Base-by-base conservation (phyloP, 169 alveolate species). In the Plasmodium gallinaceum region DNA sequence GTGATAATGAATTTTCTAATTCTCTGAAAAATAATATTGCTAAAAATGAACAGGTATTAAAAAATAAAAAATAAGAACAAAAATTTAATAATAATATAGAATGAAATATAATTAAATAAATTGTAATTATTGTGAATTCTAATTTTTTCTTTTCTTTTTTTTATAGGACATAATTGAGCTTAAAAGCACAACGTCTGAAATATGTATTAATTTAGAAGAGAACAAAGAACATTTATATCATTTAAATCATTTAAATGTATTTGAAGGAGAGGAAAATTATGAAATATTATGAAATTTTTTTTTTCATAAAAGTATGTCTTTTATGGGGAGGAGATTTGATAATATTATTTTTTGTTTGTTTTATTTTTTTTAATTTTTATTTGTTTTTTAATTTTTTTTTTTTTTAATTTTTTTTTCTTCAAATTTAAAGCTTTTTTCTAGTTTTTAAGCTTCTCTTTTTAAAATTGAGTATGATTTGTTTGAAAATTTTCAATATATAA, bases 171-270 rank as follows among this genome's bases (percentile, higher is more conserved):
- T 86, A 14, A 86, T 65, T 54, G 78, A 86, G 26, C 46, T 86
- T 65, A 86, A 86, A 62, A 74, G 86, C 26, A 72, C 92, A 16
- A 72, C 92, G 37, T 71, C 92, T 18, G 92, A 86, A 22, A 86
- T 86, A 60, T 60, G 92, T 39, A 70, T 61, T 4, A 86, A 86
- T 20, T 22, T 86, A 18, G 92, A 86, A 22, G 92, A 86, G 26
- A 86, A 86, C 22, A 70, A 72, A 39, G 92, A 86, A n/a, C 71
- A 48, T 16, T 22, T 86, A 20, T 86, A 86, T 43, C 86, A 72
- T 7, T 73, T 86, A 12, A 70, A 86, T 43, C 86, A 72, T 14
- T 73, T 86, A 12, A 86, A 52, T 45, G 88, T 68, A 22, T 83
- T 83, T 69, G 91, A 83, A 61, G 51, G 85, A 74, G 90, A 80